A percentile compares a stretch with the other conserved stretches of the same genome.
Conservation (phyloP, 2,329 filamentous ascomycete genomes). For the Aspergillus alliaceus region DNA sequence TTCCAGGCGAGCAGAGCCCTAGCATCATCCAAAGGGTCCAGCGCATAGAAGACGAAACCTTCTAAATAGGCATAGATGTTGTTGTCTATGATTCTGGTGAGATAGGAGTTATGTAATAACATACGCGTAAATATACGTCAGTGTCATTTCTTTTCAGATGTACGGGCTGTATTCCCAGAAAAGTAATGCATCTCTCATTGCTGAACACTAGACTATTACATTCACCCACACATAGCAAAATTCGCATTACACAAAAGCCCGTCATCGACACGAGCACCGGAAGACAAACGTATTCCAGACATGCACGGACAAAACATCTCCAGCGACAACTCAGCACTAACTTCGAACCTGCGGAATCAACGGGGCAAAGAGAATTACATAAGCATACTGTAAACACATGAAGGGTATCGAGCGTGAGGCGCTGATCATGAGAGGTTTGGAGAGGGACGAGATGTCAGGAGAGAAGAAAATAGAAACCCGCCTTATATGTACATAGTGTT, state of each 20-base stretch:
- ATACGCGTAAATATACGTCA: neutral
- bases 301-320: constrained; percentile 6
- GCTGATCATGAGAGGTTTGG: constrained; percentile 26
- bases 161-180: neutral
- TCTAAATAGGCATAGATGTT: constrained; percentile 27
- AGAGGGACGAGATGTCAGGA: constrained; percentile 3
- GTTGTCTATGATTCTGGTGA: neutral
- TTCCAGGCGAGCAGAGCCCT: constrained; percentile 43
- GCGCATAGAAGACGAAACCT: constrained; percentile 48
- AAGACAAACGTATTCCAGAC: constrained; percentile 2
- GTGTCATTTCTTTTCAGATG: neutral
- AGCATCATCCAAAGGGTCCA: constrained; percentile 45
- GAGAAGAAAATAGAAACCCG: neutral
- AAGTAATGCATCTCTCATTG: neutral
- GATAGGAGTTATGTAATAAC: neutral
- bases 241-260: neutral
- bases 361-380: constrained; percentile 13
- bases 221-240: neutral
- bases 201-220: neutral
- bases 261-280: neutral
- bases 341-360: constrained; percentile 36
- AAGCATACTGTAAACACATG: constrained; percentile 12
- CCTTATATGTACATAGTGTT: constrained; percentile 27
- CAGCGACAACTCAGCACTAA: constrained; percentile 21
- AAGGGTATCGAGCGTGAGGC: constrained; percentile 34